These are phyloP conservation scores for Exophiala aquamarina DNA, from an alignment of 2,329 filamentous ascomycete genomes.

Conservation along the genomic window DNA sequence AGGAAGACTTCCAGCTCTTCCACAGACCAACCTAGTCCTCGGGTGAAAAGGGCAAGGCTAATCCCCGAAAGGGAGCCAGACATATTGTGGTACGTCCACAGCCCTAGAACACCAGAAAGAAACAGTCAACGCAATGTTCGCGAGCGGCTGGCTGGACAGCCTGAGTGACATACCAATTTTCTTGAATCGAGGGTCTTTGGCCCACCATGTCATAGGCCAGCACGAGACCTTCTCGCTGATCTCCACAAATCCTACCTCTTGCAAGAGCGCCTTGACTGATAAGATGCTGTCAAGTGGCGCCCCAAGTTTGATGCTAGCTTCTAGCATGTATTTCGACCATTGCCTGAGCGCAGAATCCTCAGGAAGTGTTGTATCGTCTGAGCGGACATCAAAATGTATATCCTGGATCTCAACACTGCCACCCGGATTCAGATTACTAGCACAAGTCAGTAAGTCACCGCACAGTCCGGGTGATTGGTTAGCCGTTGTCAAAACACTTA, in stretches of 20 bases:
- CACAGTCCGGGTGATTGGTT: too few species aligned
- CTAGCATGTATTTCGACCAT: constrained; percentile 20
- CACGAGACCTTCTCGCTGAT: constrained; percentile 25
- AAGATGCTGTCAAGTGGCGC: constrained; percentile 16
- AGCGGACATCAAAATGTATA: constrained; percentile 15
- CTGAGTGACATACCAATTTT: constrained; percentile 15
- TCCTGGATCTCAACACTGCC: constrained; percentile 42
- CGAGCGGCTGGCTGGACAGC: not conserved
- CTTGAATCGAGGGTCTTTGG: constrained; percentile 31
- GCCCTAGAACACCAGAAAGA: constrained; percentile 3
- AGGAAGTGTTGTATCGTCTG: constrained; percentile 17
- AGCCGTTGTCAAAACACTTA: too few species aligned
- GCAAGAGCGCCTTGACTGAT: constrained; percentile 14
- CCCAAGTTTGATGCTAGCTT: constrained; percentile 17
- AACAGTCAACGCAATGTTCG: not conserved
- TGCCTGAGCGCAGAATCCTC: constrained; percentile 9
- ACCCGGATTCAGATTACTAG: constrained; percentile 36
- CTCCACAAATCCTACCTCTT: constrained; percentile 30
- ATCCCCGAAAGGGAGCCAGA: constrained; percentile 31
- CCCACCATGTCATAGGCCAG: constrained; percentile 34
- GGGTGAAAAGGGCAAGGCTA: constrained; percentile 27
- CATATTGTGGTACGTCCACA: constrained; percentile 25
- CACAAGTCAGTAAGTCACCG: not conserved
- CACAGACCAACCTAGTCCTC: constrained; percentile 25
- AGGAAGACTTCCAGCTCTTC: constrained; percentile 36